Conservation (phyloP, 2,329 filamentous ascomycete genomes). For the Xylariaceae sp. region DNA sequence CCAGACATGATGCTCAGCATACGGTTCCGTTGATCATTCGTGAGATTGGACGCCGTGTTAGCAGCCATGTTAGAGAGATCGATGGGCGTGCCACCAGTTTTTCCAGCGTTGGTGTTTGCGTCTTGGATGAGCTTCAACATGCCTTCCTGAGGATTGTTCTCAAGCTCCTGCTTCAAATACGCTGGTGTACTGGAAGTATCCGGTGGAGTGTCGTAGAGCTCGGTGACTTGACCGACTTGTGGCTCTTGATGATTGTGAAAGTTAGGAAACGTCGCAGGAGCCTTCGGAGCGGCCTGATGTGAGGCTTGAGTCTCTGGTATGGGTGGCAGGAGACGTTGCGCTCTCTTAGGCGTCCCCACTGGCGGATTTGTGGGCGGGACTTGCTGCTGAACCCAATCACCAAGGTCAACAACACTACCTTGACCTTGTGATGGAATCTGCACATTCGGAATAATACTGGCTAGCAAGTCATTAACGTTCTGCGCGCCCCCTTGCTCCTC, state of each 20-base stretch:
- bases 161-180: slow-evolving; percentile 51
- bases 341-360: slow-evolving; percentile 44
- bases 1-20: slow-evolving; percentile 59
- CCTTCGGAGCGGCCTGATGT: slow-evolving; percentile 23
- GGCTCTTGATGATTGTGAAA: slow-evolving; percentile 30
- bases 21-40: slow-evolving; percentile 52
- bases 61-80: slow-evolving; percentile 55
- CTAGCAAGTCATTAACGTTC: slow-evolving; percentile 81
- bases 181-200: slow-evolving; percentile 42
- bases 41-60: slow-evolving; percentile 50
- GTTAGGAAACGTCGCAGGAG: slow-evolving; percentile 25
- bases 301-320: slow-evolving; percentile 39
- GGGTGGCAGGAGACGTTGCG: slow-evolving; percentile 51
- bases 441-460: slow-evolving; percentile 61
- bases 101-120: slow-evolving; percentile 52
- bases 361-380: slow-evolving; percentile 31
- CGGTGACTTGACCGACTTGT: slow-evolving; percentile 54
- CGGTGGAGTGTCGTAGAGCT: slow-evolving; percentile 51
- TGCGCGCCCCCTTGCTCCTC: slow-evolving; percentile 74
- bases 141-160: slow-evolving; percentile 53
- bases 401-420: slow-evolving; percentile 58
- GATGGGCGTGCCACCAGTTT: slow-evolving; percentile 31
- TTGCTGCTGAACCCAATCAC: slow-evolving; percentile 51
- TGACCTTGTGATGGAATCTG: slow-evolving; percentile 44
- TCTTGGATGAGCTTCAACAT: slow-evolving; percentile 65